Evolutionary conservation across 257 asterid species (phyloP), one percentile per base, ranked within the genome.

Genomic region (Linaria vulgaris): DNA sequence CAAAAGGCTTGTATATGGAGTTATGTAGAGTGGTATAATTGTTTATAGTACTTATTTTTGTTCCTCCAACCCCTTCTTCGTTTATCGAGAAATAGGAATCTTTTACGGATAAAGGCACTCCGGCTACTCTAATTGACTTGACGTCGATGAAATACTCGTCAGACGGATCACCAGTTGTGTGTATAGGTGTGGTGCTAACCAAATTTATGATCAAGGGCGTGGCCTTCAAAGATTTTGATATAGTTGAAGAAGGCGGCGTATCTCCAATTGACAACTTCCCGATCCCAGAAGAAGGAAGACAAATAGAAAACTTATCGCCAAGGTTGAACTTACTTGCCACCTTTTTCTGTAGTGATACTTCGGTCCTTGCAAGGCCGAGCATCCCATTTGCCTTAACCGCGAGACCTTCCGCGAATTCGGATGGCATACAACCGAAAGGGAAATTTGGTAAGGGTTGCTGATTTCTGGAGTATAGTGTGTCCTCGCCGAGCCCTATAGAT

Each of bases 101-200:
- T 67, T 75, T 83, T 0, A 83, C 27, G 0, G 80, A 55, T 0
- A 84, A 52, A 0, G 61, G 5, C 17, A 25, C 20, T 2, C 81
- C 82, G 9, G 68, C 62, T 41, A 88, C 66, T 23, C 71, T 63
- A 31, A 88, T 73, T 4, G 80, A 53, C 30, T 64, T 57, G 4
- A 83, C 85, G 14, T 72, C 77, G 46, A 88, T 69, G 52, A 81
- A 83, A 9, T 85, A 85, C 57, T 85, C 83, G 0, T 78, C 70
- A 4, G 90, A 82, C 4, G 69, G 63, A 3, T 83, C 85, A 3
- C 77, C 81, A 2, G 0, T 9, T 0, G 54, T 6, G 61, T 3
- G 72, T 14, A 68, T 6, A 0, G 80, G 79, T 0, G 67, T 60
- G 1, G 69, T 73, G 39, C 86, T 67, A 0, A 63, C 63, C 0